phyloP scores from a whole-genome alignment of 495 filamentous ascomycete genomes.

The Tuber brumale region DNA sequence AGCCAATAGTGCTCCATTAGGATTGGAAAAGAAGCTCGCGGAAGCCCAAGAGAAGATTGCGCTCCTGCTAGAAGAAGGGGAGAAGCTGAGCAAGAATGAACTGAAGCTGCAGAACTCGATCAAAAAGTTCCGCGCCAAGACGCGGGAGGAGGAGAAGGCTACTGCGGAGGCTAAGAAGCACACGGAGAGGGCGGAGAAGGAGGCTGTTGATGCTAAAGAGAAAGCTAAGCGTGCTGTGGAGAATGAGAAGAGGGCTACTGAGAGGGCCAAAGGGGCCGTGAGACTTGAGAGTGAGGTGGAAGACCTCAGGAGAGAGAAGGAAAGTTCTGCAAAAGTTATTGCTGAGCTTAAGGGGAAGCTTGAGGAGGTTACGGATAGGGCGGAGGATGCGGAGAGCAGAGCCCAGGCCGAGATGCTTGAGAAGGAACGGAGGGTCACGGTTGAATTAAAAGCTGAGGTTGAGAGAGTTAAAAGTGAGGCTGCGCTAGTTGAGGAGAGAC shows the following conservation, averaged over 20 bases:
- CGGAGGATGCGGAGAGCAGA: constrained; percentile 60
- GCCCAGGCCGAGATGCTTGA: constrained; percentile 64
- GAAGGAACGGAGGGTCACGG: constrained; percentile 57
- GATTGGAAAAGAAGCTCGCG: constrained; percentile 66
- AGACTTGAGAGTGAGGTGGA: constrained; percentile 69
- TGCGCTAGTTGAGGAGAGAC: constrained; percentile 61
- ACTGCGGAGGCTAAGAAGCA: constrained; percentile 54
- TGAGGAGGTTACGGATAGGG: constrained; percentile 59
- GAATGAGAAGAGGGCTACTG: constrained; percentile 59
- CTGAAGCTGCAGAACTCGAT: constrained; percentile 73
- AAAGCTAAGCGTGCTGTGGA: constrained; percentile 59
- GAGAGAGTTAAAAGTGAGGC: constrained; percentile 68
- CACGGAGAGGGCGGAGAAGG: constrained; percentile 62
- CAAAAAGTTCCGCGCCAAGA: constrained; percentile 67
- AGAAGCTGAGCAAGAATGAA: constrained; percentile 78
- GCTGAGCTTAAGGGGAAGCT: constrained; percentile 64
- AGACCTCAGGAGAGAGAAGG: constrained; percentile 56
- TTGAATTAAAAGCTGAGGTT: constrained; percentile 67
- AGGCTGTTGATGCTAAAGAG: constrained; percentile 53
- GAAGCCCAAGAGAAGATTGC: constrained; percentile 89
- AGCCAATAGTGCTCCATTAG: constrained; percentile 54
- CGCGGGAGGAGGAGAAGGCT: constrained; percentile 59
- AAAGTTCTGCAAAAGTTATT: constrained; percentile 60
- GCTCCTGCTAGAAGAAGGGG: constrained; percentile 82
- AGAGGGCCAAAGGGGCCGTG: constrained; percentile 57